Percentiles rank a stretch among this genome's conserved stretches.
phyloP scores from a whole-genome alignment of 225 moss, liverwort and hornwort genomes.

The Straminergon stramineum region DNA sequence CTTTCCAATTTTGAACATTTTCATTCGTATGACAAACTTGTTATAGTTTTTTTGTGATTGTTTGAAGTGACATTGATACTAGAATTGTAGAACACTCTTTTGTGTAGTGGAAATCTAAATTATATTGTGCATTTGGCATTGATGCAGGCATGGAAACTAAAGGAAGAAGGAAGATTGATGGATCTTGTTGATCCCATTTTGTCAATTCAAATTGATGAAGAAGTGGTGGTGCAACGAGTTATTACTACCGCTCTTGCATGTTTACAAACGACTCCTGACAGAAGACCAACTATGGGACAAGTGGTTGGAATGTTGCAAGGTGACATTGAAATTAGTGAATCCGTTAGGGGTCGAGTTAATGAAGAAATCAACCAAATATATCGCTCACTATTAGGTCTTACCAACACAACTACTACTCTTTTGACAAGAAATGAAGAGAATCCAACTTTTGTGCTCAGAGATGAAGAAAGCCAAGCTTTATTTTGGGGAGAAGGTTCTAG shows the following conservation, averaged over 20 bases:
- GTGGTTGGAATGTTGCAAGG: slow-evolving; percentile 26
- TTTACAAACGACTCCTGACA: neutral
- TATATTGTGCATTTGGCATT: neutral
- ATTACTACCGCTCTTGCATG: slow-evolving; percentile 3
- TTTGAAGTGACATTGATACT: neutral
- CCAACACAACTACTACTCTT: neutral
- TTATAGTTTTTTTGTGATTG: fast-evolving
- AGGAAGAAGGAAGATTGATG: neutral
- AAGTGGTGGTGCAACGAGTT: neutral
- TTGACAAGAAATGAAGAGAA: fast-evolving
- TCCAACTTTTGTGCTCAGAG: neutral
- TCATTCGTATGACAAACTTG: fast-evolving
- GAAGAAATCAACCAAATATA: neutral
- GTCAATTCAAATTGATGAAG: neutral
- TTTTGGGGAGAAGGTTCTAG: neutral
- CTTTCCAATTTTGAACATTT: neutral
- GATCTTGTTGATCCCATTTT: slow-evolving; percentile 2
- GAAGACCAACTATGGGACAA: slow-evolving; percentile 17
- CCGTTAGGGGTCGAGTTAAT: fast-evolving
- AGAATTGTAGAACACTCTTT: fast-evolving
- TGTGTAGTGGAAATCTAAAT: neutral
- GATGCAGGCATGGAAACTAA: slow-evolving; percentile 15
- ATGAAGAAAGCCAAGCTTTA: neutral
- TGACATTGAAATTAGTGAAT: neutral
- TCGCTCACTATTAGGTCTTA: neutral